phyloP scores from a whole-genome alignment of 139 green algal species.

The Mesotaenium endlicherianum region DNA sequence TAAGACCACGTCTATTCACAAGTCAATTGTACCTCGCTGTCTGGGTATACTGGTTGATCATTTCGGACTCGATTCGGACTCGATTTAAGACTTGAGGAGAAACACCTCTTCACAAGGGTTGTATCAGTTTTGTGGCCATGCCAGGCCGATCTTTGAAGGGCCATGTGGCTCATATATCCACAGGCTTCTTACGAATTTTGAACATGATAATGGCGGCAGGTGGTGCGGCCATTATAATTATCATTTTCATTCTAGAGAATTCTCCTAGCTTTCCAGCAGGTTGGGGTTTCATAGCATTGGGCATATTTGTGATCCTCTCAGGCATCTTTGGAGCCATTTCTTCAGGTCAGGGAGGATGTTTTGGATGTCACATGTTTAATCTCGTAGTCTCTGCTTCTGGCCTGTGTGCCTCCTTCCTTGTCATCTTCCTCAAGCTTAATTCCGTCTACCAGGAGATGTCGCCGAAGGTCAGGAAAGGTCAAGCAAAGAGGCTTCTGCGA shows the following conservation, averaged over 20 bases:
- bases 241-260: constrained; percentile 30
- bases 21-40: too few relatives aligned
- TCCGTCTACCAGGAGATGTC: neutral
- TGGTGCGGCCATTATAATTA: constrained; percentile 9
- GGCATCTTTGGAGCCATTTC: constrained; percentile 34
- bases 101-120: too few relatives aligned
- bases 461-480: neutral
- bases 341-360: constrained; percentile 12
- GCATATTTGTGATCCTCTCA: constrained; percentile 5
- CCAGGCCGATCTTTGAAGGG: constrained; percentile 22
- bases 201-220: constrained; percentile 34
- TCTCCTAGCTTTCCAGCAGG: constrained; percentile 18
- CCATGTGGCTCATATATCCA: constrained; percentile 21
- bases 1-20: too few relatives aligned
- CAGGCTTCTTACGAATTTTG: constrained; percentile 31
- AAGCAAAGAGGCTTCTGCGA: constrained; percentile 14
- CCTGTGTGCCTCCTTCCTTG: constrained; percentile 7
- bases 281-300: constrained; percentile 34
- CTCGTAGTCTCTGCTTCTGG: constrained; percentile 26
- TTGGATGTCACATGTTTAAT: constrained; percentile 34
- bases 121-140: too few relatives aligned
- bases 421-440: constrained; percentile 37
- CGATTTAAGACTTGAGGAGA: too few relatives aligned
- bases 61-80: too few relatives aligned
- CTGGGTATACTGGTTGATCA: too few relatives aligned